Conservation (phyloP, 345 rosid species). For the Gossypium rotundifolium region DNA sequence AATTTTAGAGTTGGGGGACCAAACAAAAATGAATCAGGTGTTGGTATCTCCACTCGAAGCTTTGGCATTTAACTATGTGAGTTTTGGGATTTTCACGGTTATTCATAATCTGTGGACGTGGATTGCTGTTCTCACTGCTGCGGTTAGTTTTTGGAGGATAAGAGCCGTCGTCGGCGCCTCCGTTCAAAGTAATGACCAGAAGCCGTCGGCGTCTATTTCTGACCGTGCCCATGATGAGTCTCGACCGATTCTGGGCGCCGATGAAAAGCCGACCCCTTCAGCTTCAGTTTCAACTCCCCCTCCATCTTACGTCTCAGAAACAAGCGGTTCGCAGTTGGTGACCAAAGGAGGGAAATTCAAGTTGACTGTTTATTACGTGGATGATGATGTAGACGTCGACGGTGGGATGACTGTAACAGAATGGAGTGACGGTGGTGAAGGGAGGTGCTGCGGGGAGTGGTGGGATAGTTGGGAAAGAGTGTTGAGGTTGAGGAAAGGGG, state of each 20-base stretch:
- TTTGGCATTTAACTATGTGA: conserved; percentile 33
- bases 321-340: conserved; percentile 10
- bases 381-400: conserved; percentile 1
- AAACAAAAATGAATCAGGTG: conserved; percentile 21
- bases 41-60: conserved; percentile 28
- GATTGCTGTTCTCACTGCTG: conserved; percentile 62
- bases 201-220: background rate
- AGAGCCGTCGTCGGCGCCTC: conserved; percentile 22
- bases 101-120: conserved; percentile 66
- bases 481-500: conserved; percentile 34
- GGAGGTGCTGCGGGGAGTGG: conserved; percentile 19
- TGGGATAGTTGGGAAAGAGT: conserved; percentile 41
- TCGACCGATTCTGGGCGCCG: background rate
- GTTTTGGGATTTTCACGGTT: conserved; percentile 37
- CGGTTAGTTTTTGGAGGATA: conserved; percentile 69
- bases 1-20: background rate
- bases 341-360: conserved; percentile 33
- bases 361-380: conserved; percentile 38
- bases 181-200: background rate
- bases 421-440: background rate
- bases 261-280: background rate
- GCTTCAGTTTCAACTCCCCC: conserved; percentile 1
- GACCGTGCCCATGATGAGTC: background rate
- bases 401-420: background rate
- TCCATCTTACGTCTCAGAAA: background rate